phyloP scores from a whole-genome alignment of 768 basidiomycete species.

The Kwoniella sp. region DNA sequence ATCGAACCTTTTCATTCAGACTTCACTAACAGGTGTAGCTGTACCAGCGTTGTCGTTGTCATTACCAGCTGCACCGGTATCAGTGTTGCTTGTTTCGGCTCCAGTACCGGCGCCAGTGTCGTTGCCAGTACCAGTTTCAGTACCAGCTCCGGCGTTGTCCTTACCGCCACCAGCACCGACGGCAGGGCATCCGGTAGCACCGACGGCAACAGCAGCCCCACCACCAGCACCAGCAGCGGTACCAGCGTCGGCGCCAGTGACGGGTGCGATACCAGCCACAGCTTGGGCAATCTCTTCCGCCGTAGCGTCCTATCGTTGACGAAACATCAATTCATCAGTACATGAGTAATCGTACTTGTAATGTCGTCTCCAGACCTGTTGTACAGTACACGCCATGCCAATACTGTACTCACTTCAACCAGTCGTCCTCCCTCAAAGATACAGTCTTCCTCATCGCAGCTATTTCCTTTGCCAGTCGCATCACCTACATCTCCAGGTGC shows the following conservation, averaged over 20 bases:
- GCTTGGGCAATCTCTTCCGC: slow-evolving; percentile 64
- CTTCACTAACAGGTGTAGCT: background rate
- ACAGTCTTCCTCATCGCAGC: slow-evolving; percentile 64
- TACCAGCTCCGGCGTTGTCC: background rate
- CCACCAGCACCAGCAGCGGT: background rate
- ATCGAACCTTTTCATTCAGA: too few relatives aligned
- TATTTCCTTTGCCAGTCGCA: slow-evolving; percentile 63
- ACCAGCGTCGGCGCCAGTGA: slow-evolving; percentile 5
- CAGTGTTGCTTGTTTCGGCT: too few relatives aligned
- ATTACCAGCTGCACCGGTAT: background rate
- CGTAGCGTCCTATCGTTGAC: slow-evolving; percentile 47
- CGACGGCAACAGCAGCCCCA: background rate
- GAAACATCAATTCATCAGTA: slow-evolving; percentile 28
- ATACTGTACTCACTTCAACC: slow-evolving; percentile 16
- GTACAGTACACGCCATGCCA: background rate
- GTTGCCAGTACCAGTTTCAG: slow-evolving; percentile 17
- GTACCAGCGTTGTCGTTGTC: slow-evolving; percentile 3
- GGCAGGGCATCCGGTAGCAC: slow-evolving; percentile 5
- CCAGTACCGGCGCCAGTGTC: background rate
- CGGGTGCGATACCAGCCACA: slow-evolving; percentile 22
- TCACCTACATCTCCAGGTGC: slow-evolving; percentile 64
- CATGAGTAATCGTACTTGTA: too few relatives aligned
- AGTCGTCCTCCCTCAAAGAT: slow-evolving; percentile 66
- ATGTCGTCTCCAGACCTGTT: too few relatives aligned
- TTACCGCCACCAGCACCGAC: background rate